These are phyloP conservation scores for Neohortaea acidophila DNA, from an alignment of 495 filamentous ascomycete genomes.

Conservation along the genomic window DNA sequence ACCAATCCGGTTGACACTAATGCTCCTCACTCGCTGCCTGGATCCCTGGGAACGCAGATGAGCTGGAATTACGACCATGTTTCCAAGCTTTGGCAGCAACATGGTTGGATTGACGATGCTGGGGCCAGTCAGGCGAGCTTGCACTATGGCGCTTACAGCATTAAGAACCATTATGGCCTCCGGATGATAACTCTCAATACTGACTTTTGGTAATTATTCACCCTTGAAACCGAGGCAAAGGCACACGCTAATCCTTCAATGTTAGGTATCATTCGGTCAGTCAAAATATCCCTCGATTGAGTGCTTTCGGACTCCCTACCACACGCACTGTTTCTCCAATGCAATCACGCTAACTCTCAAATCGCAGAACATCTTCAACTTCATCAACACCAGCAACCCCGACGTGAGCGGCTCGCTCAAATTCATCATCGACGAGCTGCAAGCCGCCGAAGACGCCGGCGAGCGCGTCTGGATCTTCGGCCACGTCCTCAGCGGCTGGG, in stretches of 20 bases:
- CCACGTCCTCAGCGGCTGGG: conserved; percentile 27
- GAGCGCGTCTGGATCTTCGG: conserved; percentile 30
- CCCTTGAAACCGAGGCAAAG: no score
- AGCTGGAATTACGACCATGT: conserved; percentile 26
- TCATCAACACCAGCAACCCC: conserved; percentile 28
- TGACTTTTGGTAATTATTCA: conserved; percentile 23
- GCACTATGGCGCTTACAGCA: conserved; percentile 23
- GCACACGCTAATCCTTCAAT: no score
- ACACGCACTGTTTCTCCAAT: no score
- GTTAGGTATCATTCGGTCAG: no score
- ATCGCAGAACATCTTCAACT: conserved; percentile 23
- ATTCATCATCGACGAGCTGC: conserved; percentile 26
- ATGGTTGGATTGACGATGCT: conserved; percentile 20
- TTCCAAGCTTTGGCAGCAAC: conserved; percentile 19
- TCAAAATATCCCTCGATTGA: no score
- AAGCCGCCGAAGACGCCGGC: conserved; percentile 25
- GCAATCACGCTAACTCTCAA: background rate
- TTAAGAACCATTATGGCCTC: conserved; percentile 21
- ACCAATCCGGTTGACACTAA: conserved; percentile 37
- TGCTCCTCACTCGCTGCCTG: conserved; percentile 36
- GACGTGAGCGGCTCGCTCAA: conserved; percentile 25
- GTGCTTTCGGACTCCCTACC: no score
- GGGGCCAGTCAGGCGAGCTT: conserved; percentile 16
- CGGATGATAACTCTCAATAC: conserved; percentile 26
- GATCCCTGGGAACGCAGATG: conserved; percentile 35